Base-by-base conservation (phyloP, 495 filamentous ascomycete genomes). In the Cercophora sp. region DNA sequence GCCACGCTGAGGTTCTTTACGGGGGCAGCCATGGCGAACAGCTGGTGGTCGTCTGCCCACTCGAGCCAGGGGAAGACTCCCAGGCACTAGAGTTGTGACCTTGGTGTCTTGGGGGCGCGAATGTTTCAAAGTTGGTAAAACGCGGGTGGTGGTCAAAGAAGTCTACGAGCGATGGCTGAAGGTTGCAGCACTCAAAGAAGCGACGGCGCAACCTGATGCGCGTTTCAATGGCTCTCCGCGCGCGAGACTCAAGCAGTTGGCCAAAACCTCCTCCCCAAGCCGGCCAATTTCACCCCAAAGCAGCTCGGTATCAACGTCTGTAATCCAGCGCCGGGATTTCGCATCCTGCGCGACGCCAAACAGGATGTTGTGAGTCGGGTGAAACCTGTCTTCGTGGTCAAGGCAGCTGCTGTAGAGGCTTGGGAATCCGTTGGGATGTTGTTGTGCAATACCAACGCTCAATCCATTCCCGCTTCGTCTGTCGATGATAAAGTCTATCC, bases 1-100 rank as follows among this genome's bases (percentile, higher is more conserved):
- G 73, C 72, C 46, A 89, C 77, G 29, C 84, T 77, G 41, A 82
- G 73, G n/a, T 63, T 52, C 53, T 61, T 59, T 60, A 67, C 56
- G 37, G 68, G 34, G 4, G 66, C 54, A 34, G 77, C 70, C 76
- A 78, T 80, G 35, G 46, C 62, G 34, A 20, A 20, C 8, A 3
- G 13, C 25, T 19, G n/a, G 13, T n/a, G 27, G 20, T 47, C 26
- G 44, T 40, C 48, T n/a, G n/a, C n/a, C n/a, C n/a, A n/a, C n/a
- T n/a, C n/a, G n/a, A n/a, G n/a, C n/a, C n/a, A n/a, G n/a, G n/a
- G n/a, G n/a, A n/a, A n/a, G n/a, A n/a, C n/a, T n/a, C n/a, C n/a
- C n/a, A n/a, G n/a, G n/a, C n/a, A n/a, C n/a, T n/a, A n/a, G n/a
- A n/a, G n/a, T n/a, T n/a, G n/a, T n/a, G n/a, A n/a, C n/a, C n/a